A percentile compares a stretch with the other conserved stretches of the same genome.
phyloP scores from a whole-genome alignment of 2,329 filamentous ascomycete species.

The Aspergillus ochraceoroseus region DNA sequence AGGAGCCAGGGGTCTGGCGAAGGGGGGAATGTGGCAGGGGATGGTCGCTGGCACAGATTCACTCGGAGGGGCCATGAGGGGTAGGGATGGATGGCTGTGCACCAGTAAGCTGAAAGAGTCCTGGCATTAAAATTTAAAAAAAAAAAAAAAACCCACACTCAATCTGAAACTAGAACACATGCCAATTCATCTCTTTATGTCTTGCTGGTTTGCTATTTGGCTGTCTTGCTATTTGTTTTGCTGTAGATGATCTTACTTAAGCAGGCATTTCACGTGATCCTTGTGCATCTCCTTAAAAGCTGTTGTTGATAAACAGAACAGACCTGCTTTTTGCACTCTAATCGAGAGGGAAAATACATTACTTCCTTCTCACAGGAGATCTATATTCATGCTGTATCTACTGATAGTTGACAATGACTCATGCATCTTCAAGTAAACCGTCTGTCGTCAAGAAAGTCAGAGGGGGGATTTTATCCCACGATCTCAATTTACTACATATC shows the following conservation, averaged over 20 bases:
- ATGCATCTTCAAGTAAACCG: too few relatives aligned
- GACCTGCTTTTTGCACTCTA: too few relatives aligned
- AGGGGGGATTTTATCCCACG: too few relatives aligned
- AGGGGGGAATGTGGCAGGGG: slow-evolving; percentile 31
- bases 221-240: slow-evolving; percentile 12
- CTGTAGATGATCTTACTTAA: slow-evolving; percentile 14
- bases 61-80: slow-evolving; percentile 23
- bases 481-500: too few relatives aligned
- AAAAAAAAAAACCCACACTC: not conserved
- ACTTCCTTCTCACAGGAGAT: too few relatives aligned
- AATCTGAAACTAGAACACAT: slow-evolving; percentile 9
- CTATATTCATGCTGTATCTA: too few relatives aligned
- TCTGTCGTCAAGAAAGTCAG: too few relatives aligned
- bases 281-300: too few relatives aligned
- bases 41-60: slow-evolving; percentile 14
- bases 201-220: slow-evolving; percentile 9
- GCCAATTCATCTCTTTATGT: not conserved
- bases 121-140: not conserved
- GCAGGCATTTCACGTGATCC: slow-evolving; percentile 6
- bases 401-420: too few relatives aligned
- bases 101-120: slow-evolving; percentile 4
- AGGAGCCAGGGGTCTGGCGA: slow-evolving; percentile 35
- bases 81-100: not conserved
- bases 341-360: too few relatives aligned
- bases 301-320: too few relatives aligned